phyloP scores from a whole-genome alignment of 371 early-diverging fungal species.

The Haplosporangium sp. region DNA sequence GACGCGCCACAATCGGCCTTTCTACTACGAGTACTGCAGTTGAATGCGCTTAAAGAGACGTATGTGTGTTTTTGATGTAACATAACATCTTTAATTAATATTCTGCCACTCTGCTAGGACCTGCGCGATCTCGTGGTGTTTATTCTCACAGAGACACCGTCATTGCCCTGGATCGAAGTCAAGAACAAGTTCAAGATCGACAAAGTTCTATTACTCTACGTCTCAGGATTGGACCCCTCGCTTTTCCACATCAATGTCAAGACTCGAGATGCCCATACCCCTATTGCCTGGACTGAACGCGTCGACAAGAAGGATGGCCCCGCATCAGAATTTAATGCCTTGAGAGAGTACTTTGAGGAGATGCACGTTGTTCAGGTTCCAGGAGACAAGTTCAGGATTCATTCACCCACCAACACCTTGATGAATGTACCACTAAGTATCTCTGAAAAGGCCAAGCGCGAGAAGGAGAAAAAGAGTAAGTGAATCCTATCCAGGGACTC shows the following conservation, averaged over 20 bases:
- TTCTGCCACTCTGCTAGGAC: constrained; percentile 15
- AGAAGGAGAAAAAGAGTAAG: constrained; percentile 38
- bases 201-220: constrained; percentile 43
- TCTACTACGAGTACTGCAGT: background rate
- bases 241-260: constrained; percentile 40
- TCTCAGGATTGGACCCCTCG: constrained; percentile 35
- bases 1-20: background rate
- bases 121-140: constrained; percentile 45
- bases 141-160: constrained; percentile 42
- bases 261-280: constrained; percentile 20
- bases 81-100: too few relatives aligned
- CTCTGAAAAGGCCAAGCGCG: constrained; percentile 45
- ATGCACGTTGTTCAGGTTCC: constrained; percentile 33
- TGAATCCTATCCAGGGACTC: background rate
- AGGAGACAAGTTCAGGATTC: constrained; percentile 41
- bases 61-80: background rate
- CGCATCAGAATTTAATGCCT: constrained; percentile 15
- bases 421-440: constrained; percentile 46
- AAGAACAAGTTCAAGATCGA: constrained; percentile 46
- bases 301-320: constrained; percentile 21
- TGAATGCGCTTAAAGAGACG: background rate
- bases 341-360: constrained; percentile 20
- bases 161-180: constrained; percentile 44
- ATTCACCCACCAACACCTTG: constrained; percentile 43
- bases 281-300: constrained; percentile 18